Base-by-base conservation (phyloP, 2,329 filamentous ascomycete genomes). In the Aspergillus ochraceus region DNA sequence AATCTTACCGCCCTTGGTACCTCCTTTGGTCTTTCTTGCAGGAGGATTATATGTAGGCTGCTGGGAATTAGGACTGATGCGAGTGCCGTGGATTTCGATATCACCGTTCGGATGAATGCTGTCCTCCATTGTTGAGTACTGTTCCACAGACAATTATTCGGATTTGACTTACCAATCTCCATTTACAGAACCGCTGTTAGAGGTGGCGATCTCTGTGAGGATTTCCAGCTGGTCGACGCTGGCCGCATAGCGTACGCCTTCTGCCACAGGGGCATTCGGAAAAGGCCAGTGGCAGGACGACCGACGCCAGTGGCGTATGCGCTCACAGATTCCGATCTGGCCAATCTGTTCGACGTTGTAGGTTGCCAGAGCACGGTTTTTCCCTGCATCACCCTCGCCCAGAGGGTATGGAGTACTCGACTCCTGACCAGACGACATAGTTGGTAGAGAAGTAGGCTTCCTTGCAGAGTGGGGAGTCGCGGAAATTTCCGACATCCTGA, bases 91-190 rank as follows among this genome's bases (percentile, higher is more conserved):
- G 29, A 45, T 42, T 26, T 45, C 30, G 20, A 50, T 42, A 11
- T 56, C 47, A 4, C 54, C 54, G 10, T 49, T 56, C 12, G 47
- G 29, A 22, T 30, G 32, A 30, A 51, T 56, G 32, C 54, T 56
- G 1, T 8, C 26, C 10, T 17, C 29, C 12, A 45, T 30, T 39
- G 17, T 32, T 24, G 42, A 1, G 45, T 36, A 50, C 3, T 30
- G 11, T 22, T 22, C 11, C 20, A 47, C 17, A 12, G 22, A 11
- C 19, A 47, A 4, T 47, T 22, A 8, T 47, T 12, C 9, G 11
- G 10, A 6, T 36, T 14, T 29, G 29, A 51, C 54, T 50, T 42
- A 56, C 53, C 53, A 36, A 12, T 51, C 22, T 11, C 54, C 54
- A 11, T 51, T 12, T 0, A 39, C 32, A 19, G 54, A 56, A 6